Percentiles rank a stretch among this genome's conserved stretches.
Conservation (phyloP, 1,139 yeast genomes). For the Yamadazyma sp. region DNA sequence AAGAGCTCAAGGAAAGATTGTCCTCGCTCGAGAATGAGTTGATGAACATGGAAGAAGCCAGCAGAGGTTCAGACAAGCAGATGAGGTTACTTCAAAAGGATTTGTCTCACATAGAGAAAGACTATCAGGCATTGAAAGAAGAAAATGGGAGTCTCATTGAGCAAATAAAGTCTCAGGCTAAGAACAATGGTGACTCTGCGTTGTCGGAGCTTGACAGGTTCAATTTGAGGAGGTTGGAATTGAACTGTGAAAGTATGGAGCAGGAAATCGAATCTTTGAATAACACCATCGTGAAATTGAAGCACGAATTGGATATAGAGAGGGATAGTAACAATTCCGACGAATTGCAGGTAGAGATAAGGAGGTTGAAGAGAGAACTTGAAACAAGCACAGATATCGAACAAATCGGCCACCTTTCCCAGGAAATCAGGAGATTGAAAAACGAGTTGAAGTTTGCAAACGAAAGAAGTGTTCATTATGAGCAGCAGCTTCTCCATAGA, state of each 20-base stretch:
- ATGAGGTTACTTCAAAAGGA: conserved; percentile 12
- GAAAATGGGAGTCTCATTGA: conserved; percentile 17
- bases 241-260: conserved; percentile 16
- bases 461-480: conserved; percentile 7
- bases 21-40: conserved; percentile 30
- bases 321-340: conserved; percentile 8
- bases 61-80: conserved; percentile 18
- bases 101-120: conserved; percentile 12
- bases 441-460: conserved; percentile 28
- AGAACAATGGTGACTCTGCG: conserved; percentile 14
- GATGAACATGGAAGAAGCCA: conserved; percentile 21
- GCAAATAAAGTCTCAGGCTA: conserved; percentile 9
- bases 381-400: conserved; percentile 13
- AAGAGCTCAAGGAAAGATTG: conserved; percentile 25
- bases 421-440: conserved; percentile 29
- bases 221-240: conserved; percentile 20
- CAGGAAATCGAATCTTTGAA: conserved; percentile 11
- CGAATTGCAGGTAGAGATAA: conserved; percentile 18
- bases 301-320: conserved; percentile 18
- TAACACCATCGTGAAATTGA: conserved; percentile 12
- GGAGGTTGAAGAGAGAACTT: conserved; percentile 41
- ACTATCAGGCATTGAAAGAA: conserved; percentile 16
- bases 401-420: conserved; percentile 12
- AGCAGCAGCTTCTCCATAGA: conserved; percentile 1
- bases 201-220: conserved; percentile 25